Base-by-base conservation (phyloP, 768 basidiomycete genomes). In the Clitopilus hobsonii region DNA sequence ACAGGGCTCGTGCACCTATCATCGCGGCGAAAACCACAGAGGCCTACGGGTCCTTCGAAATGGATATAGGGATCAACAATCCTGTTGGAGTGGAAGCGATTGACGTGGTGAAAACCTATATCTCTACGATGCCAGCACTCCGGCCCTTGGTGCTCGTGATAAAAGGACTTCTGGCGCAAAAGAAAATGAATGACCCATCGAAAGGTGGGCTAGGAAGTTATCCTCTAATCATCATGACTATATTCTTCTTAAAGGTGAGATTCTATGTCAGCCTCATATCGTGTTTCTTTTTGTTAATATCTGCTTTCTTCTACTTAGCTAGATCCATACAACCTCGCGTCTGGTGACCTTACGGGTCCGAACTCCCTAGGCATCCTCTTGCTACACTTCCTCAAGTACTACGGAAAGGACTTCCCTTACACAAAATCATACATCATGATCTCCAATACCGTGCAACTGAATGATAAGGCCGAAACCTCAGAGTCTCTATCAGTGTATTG, bases 61-160 rank as follows among this genome's bases (percentile, higher is more conserved):
- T 88, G 41, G 88, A 91, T 63, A 79, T 90, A 36, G 82, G 81
- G 29, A 71, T 90, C 58, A 87, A 88, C 62, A 79, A 84, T 62
- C 67, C 68, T 2, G 80, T 82, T 57, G 88, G 87, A 1, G 62
- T 83, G 23, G 70, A 69, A 13, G 82, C 81, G 0, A 73, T 81
- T 0, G 70, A 72, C 1, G 67, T 83, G 29, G 77, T 90, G 23
- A 79, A 80, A 41, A 62, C 65, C 5, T 81, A 83, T 61, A 66
- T 89, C 27, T 63, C 72, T 48, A 67, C 72, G 26, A 71, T 85
- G 65, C 85, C 86, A 2, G 85, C 83, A 0, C 71, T 85, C 2
- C 72, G 77, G 22, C 79, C 82, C 8, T 72, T 91, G 41, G 74
- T 88, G 4, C 67, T 89, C 38, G 75, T 82, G 16, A 65, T 88